Evolutionary conservation across 176 grass and related monocot species (phyloP), one percentile per base, ranked within the genome.

Genomic region (Phoenix roebelenii): DNA sequence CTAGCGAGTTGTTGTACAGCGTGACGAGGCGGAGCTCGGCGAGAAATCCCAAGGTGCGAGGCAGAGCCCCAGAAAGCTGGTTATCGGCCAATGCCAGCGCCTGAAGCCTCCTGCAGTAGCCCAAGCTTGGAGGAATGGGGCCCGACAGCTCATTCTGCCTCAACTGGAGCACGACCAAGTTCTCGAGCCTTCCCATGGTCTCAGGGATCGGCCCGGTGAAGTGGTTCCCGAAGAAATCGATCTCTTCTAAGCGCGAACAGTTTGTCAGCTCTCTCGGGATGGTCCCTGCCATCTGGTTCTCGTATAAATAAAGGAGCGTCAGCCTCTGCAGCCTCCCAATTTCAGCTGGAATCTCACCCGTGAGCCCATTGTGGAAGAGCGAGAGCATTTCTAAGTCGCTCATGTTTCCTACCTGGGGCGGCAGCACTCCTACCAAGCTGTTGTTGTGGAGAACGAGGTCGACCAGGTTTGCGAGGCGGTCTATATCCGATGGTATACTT

Each of bases 171-270:
- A 98, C 78, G 0, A 56, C 53, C 18, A 98, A 64, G 49, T 88
- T 82, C 78, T 65, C 85, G 28, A 98, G 93, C 25, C 83, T 73
- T 3, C 93, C 93, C 0, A 98, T 92, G 32, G 39, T 76, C 15
- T 80, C 70, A 22, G 84, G 93, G 59, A 98, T 92, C 1, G 23
- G 1, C 0, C 87, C 93, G 15, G 28, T 73, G 65, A 98, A 92
- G 23, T 83, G 84, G 57, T 98, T 98, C 25, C 93, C 87, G 48
- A 92, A 98, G 71, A 98, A 92, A 73, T 98, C 93, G 16, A 88
- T 66, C 68, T 98, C 81, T 55, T 98, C 81, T 78, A 98, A 78
- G 69, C 81, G 88, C 24, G 76, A 66, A 65, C 93, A 97, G 66
- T 81, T 81, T 49, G 84, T 78, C 4, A 98, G 26, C 73, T 88